Evolutionary conservation across 257 asterid genomes (phyloP).

Genomic region (Phtheirospermum japonicum): DNA sequence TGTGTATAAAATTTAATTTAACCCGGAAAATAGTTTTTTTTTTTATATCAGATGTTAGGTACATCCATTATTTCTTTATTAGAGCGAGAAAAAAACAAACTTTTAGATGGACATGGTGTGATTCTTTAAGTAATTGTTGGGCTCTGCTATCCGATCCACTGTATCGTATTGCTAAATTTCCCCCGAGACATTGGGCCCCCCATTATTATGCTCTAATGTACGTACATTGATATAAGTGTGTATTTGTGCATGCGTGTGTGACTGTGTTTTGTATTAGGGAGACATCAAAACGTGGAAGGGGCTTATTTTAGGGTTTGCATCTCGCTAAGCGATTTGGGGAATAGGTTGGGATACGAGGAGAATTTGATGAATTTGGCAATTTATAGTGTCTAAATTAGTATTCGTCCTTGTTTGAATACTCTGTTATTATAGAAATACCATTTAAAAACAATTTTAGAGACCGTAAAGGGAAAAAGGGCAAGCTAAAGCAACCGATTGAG

Average conservation of each 20-base stretch:
- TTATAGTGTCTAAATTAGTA: neutral
- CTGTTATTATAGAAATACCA: too few relatives aligned
- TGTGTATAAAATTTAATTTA: too few relatives aligned
- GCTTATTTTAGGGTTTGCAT: slow-evolving; percentile 36
- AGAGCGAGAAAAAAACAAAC: slow-evolving; percentile 4
- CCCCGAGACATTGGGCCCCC: slow-evolving; percentile 36
- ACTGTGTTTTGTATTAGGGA: too few relatives aligned
- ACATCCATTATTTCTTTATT: too few relatives aligned
- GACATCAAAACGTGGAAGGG: too few relatives aligned
- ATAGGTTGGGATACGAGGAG: slow-evolving; percentile 9
- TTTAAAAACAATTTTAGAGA: too few relatives aligned
- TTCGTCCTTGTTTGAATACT: slow-evolving; percentile 12
- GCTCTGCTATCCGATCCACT: slow-evolving; percentile 31
- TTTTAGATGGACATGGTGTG: slow-evolving; percentile 27
- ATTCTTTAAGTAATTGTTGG: slow-evolving; percentile 29
- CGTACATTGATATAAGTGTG: slow-evolving; percentile 19
- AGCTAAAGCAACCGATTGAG: too few relatives aligned
- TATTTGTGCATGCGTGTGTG: slow-evolving; percentile 31
- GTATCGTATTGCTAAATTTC: slow-evolving; percentile 16
- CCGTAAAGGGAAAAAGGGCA: too few relatives aligned
- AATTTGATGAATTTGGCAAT: neutral
- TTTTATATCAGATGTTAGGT: too few relatives aligned
- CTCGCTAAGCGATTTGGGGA: slow-evolving; percentile 22
- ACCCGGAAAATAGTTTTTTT: too few relatives aligned
- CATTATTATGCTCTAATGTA: slow-evolving; percentile 18